Conservation (phyloP, 768 basidiomycete species). For the Lactarius akahatsu region DNA sequence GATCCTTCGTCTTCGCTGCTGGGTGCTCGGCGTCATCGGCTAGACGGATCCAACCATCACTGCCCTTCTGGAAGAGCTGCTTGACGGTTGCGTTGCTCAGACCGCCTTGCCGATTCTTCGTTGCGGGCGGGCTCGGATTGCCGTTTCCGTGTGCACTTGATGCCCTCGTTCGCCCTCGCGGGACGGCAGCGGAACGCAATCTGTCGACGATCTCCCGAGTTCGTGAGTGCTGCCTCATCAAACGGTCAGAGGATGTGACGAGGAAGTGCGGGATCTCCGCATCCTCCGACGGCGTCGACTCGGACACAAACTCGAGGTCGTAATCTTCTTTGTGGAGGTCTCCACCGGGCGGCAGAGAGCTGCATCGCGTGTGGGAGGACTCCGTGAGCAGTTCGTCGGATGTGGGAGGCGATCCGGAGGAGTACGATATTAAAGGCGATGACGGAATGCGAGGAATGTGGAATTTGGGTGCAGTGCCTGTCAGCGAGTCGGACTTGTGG, state of each 20-base stretch:
- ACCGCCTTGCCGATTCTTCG: constrained; percentile 15
- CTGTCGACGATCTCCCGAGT: constrained; percentile 61
- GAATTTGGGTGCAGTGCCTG: constrained; percentile 19
- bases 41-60: constrained; percentile 30
- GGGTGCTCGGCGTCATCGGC: constrained; percentile 18
- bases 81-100: constrained; percentile 24
- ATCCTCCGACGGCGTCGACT: constrained; percentile 28
- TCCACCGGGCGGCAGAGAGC: constrained; percentile 38
- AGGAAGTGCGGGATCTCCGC: constrained; percentile 40
- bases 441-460: constrained; percentile 27
- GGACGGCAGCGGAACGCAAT: constrained; percentile 42
- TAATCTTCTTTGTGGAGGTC: constrained; percentile 54
- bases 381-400: constrained; percentile 34
- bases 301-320: constrained; percentile 48
- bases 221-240: constrained; percentile 49
- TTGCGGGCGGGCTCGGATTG: neutral
- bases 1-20: neutral
- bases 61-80: constrained; percentile 28
- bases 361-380: constrained; percentile 33
- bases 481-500: neutral
- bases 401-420: constrained; percentile 47
- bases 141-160: constrained; percentile 2
- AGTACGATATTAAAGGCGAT: constrained; percentile 38
- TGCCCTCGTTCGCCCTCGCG: constrained; percentile 29
- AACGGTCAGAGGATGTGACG: constrained; percentile 31